phyloP scores from a whole-genome alignment of 2,329 filamentous ascomycete species.

The Botrytis sinoallii region DNA sequence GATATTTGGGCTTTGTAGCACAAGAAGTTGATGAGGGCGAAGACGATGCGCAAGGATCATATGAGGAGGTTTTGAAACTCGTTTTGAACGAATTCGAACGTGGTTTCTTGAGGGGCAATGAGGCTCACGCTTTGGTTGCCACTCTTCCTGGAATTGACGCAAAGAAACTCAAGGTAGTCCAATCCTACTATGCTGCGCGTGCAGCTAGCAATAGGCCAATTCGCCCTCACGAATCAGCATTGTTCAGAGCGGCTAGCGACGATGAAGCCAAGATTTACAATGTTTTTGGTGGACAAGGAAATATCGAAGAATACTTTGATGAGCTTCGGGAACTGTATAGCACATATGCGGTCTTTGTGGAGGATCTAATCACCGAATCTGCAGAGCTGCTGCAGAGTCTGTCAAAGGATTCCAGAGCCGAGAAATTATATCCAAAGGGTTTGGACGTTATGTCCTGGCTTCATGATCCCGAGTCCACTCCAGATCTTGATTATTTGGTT shows the following conservation, averaged over 20 bases:
- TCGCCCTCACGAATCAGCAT: constrained; percentile 88
- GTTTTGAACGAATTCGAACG: constrained; percentile 95
- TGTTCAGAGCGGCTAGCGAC: constrained; percentile 84
- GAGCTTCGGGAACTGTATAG: constrained; percentile 88
- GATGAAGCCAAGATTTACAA: constrained; percentile 82
- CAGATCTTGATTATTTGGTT: constrained; percentile 90
- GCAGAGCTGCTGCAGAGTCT: constrained; percentile 86
- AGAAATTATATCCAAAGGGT: constrained; percentile 97
- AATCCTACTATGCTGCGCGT: constrained; percentile 88
- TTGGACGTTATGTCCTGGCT: constrained; percentile 94
- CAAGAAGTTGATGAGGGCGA: constrained; percentile 88
- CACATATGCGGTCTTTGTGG: constrained; percentile 88
- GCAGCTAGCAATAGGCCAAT: constrained; percentile 80
- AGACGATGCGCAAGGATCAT: constrained; percentile 82
- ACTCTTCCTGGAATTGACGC: constrained; percentile 82
- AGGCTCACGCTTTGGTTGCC: constrained; percentile 87
- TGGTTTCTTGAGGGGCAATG: constrained; percentile 89
- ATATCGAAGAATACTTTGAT: constrained; percentile 99
- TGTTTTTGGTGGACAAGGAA: constrained; percentile 95
- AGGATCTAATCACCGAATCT: constrained; percentile 75
- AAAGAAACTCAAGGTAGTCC: constrained; percentile 88
- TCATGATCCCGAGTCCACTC: constrained; percentile 81
- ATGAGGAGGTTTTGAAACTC: constrained; percentile 88
- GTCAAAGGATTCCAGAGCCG: constrained; percentile 77
- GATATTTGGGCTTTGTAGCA: constrained; percentile 89